phyloP scores from a whole-genome alignment of 257 asterid genomes.

The Thymus mandschuricus region DNA sequence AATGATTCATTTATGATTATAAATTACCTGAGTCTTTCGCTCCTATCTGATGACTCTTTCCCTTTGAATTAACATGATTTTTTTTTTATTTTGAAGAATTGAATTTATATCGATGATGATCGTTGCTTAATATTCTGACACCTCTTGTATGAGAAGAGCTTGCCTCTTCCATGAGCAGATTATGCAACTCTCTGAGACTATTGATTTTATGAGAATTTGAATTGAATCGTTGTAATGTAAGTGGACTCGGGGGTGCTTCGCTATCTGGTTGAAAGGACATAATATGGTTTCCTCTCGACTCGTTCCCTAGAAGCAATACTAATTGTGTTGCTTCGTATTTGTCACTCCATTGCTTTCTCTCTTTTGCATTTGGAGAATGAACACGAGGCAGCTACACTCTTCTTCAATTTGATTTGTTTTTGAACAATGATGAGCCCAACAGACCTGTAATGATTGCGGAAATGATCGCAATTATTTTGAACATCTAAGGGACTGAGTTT shows the following conservation, averaged over 20 bases:
- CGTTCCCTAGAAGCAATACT: slow-evolving; percentile 84
- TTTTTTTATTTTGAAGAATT: too few species aligned
- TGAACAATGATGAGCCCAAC: slow-evolving; percentile 46
- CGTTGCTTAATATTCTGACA: slow-evolving; percentile 67
- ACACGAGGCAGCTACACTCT: slow-evolving; percentile 45
- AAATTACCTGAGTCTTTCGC: slow-evolving; percentile 49
- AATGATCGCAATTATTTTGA: slow-evolving; percentile 60
- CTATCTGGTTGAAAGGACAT: slow-evolving; percentile 64
- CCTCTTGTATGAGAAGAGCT: slow-evolving; percentile 93
- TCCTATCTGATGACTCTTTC: slow-evolving; percentile 56
- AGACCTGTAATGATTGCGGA: slow-evolving; percentile 82
- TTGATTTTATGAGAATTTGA: too few species aligned
- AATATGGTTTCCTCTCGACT: slow-evolving; percentile 44
- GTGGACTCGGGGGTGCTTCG: slow-evolving; percentile 39
- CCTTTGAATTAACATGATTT: too few species aligned
- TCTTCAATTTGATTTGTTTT: background rate
- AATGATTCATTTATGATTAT: slow-evolving; percentile 46
- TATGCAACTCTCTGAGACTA: slow-evolving; percentile 76
- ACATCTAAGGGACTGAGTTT: slow-evolving; percentile 87
- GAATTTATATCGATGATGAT: slow-evolving; percentile 44
- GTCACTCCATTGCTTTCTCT: background rate
- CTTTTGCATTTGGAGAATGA: slow-evolving; percentile 32
- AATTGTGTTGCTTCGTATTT: slow-evolving; percentile 43
- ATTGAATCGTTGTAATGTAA: too few species aligned
- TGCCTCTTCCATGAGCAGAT: slow-evolving; percentile 71